Evolutionary conservation across 352 stramenopile genomes (phyloP).

Genomic region (Sclerospora graminicola): DNA sequence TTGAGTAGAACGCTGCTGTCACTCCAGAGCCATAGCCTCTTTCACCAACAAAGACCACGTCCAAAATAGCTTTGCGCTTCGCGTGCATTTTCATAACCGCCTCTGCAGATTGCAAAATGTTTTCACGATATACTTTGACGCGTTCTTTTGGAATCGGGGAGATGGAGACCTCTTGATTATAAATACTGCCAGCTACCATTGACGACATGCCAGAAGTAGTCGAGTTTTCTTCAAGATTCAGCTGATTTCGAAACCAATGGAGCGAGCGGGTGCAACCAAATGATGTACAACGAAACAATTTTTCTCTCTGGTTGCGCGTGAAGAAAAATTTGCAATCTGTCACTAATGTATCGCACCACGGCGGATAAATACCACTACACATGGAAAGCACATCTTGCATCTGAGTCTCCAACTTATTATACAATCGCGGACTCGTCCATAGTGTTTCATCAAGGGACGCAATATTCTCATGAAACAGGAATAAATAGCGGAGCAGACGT

Average conservation of each 20-base stretch:
- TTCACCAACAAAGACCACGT: conserved; percentile 80
- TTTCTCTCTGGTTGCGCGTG: conserved; percentile 51
- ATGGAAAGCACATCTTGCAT: conserved; percentile 77
- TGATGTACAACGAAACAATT: conserved; percentile 61
- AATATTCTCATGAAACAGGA: conserved; percentile 25
- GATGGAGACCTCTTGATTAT: conserved; percentile 77
- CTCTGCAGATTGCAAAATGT: conserved; percentile 67
- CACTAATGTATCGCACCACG: conserved; percentile 68
- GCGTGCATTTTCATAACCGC: conserved; percentile 80
- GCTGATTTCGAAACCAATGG: conserved; percentile 68
- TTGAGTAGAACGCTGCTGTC: conserved; percentile 79
- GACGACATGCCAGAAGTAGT: conserved; percentile 7
- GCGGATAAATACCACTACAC: conserved; percentile 72
- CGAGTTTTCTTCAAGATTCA: conserved; percentile 42
- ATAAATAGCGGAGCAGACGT: conserved; percentile 47
- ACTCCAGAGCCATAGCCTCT: conserved; percentile 80
- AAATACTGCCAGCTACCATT: conserved; percentile 29
- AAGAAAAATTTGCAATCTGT: conserved; percentile 81
- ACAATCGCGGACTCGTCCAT: conserved; percentile 64
- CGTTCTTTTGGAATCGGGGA: conserved; percentile 77
- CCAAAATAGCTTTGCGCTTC: conserved; percentile 72
- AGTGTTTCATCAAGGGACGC: conserved; percentile 28
- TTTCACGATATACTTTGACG: conserved; percentile 70
- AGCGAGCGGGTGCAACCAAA: conserved; percentile 75
- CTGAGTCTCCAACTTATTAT: conserved; percentile 72